phyloP scores from a whole-genome alignment of 345 rosid genomes.

The Hypericum perforatum region DNA sequence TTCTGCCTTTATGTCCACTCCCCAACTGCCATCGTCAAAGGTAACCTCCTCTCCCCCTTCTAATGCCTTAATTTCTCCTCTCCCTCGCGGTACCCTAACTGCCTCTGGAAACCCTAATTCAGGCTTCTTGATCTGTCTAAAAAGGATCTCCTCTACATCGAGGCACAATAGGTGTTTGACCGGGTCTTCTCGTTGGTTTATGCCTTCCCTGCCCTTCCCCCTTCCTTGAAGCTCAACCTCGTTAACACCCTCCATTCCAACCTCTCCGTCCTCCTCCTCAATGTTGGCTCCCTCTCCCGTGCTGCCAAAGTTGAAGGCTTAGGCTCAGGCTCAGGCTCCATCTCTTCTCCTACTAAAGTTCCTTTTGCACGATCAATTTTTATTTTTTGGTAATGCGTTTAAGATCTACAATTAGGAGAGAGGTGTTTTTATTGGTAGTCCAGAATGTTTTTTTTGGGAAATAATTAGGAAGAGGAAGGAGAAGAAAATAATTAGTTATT shows the following conservation, averaged over 20 bases:
- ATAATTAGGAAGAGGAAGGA: too few species aligned
- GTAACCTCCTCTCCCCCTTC: slow-evolving; percentile 17
- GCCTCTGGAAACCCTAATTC: slow-evolving; percentile 6
- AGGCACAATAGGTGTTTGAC: slow-evolving; percentile 80
- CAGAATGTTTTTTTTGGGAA: too few species aligned
- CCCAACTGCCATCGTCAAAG: slow-evolving; percentile 58
- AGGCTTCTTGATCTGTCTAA: slow-evolving; percentile 91
- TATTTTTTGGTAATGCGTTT: slow-evolving; percentile 83
- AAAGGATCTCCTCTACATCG: slow-evolving; percentile 79
- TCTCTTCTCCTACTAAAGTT: too few species aligned
- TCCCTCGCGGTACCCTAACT: neutral
- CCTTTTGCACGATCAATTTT: slow-evolving; percentile 42
- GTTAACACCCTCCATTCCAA: slow-evolving; percentile 83
- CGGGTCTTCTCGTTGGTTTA: slow-evolving; percentile 64
- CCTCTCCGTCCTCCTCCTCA: slow-evolving; percentile 86
- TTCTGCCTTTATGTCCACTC: slow-evolving; percentile 45
- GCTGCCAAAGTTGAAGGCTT: slow-evolving; percentile 35
- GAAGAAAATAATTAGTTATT: too few species aligned
- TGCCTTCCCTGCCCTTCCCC: slow-evolving; percentile 39
- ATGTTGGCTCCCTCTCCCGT: slow-evolving; percentile 68
- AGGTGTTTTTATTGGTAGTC: too few species aligned
- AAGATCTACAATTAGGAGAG: slow-evolving; percentile 78
- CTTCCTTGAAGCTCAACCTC: slow-evolving; percentile 53
- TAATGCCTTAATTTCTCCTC: neutral
- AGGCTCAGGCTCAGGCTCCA: too few species aligned